Conservation (phyloP, 2,329 filamentous ascomycete genomes). For the Pseudocercospora crystallina region DNA sequence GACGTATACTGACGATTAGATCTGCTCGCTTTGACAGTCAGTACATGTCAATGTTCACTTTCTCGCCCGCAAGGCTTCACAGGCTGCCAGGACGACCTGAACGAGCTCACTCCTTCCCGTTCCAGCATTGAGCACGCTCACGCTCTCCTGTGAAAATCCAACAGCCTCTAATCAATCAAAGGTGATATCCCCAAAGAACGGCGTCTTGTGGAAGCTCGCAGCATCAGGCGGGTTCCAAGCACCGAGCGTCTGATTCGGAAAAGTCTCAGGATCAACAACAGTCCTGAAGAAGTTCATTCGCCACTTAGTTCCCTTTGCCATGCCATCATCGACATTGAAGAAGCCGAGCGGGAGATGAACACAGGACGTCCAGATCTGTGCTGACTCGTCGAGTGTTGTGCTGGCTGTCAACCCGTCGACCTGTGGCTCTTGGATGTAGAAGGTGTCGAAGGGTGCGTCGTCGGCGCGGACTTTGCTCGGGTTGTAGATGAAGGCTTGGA, state of each 20-base stretch:
- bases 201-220: conserved; percentile 17
- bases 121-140: no score
- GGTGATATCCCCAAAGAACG: conserved; percentile 14
- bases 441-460: conserved; percentile 12
- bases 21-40: no score
- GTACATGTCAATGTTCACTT: no score
- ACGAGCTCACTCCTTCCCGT: no score
- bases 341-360: conserved; percentile 15
- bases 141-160: no score
- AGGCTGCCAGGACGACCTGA: no score
- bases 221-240: conserved; percentile 15
- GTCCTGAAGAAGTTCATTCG: conserved; percentile 24
- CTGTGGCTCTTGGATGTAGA: conserved; percentile 5
- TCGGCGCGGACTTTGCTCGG: conserved; percentile 6
- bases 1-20: no score
- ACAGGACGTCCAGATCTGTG: conserved; percentile 8
- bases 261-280: conserved; percentile 10
- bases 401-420: conserved; percentile 7
- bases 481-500: conserved; percentile 21
- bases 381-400: conserved; percentile 6
- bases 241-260: conserved; percentile 12
- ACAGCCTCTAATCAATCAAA: conserved; percentile 10
- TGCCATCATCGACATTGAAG: conserved; percentile 15
- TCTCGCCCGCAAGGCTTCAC: no score
- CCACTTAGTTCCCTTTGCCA: conserved; percentile 18